Base-by-base conservation (phyloP, 306 rosid species). In the Rosa rugosa region DNA sequence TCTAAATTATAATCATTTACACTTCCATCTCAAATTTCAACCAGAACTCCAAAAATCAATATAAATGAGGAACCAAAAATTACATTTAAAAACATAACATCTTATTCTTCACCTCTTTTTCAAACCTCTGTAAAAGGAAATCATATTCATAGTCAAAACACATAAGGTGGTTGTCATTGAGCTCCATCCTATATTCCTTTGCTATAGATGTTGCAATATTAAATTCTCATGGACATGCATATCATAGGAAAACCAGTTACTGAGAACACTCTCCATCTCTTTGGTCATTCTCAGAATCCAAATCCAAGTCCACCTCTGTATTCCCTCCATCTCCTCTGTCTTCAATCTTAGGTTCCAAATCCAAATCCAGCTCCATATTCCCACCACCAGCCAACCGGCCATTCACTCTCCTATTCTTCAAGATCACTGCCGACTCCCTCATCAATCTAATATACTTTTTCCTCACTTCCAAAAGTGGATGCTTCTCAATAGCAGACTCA, bases 401-500 rank as follows among this genome's bases (percentile, higher is more conserved):
- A 56, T 79, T 79, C 71, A 84, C 63, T 84, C 96, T 92, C 83
- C 87, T 86, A 34, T 77, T 84, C 86, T 83, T 89, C 67, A 91
- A 86, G 78, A 89, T 86, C 81, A 62, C 83, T 23, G 71, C 74
- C 2, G 97, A 92, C 59, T 88, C 80, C 76, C 88, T 83, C 93
- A 92, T 86, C 89, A 92, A 87, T 76, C 83, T 80, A 62, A 89
- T 87, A 81, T 89, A 92, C 82, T 81, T 94, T 40, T 83, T 86
- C 83, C 99, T 90, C 80, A 94, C 92, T 22, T 78, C 68, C 80
- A 88, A 67, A 10, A 94, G 51, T 67, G 97, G 97, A 86, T 94
- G 99, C 76, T 83, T 79, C 85, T 81, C 86, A 44, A 92, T 87
- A 16, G 91, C 82, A 11, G 85, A 80, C 73, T 78, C 81, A 76